phyloP scores from a whole-genome alignment of 2,329 filamentous ascomycete species.

The Penicillium janthinellum region DNA sequence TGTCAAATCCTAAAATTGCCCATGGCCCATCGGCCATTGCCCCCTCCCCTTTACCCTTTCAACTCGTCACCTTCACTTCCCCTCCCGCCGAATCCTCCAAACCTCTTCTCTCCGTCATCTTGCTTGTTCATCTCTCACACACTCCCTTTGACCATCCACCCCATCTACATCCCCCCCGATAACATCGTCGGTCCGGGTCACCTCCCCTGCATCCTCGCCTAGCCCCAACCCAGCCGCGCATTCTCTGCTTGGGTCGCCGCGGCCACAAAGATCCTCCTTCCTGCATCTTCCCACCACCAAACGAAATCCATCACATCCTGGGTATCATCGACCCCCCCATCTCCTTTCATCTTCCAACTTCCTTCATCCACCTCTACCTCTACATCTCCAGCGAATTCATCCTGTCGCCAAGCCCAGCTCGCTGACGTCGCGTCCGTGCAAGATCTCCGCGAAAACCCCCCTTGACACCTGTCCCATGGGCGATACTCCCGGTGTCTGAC shows the following conservation, averaged over 20 bases:
- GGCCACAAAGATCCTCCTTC: conserved; percentile 27
- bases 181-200: conserved; percentile 12
- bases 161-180: conserved; percentile 3
- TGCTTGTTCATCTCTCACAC: neutral
- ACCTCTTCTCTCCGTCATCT: conserved; percentile 5
- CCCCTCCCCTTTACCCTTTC: conserved; percentile 5
- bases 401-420: conserved; percentile 4
- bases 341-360: neutral
- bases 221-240: conserved; percentile 23
- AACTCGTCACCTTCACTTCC: conserved; percentile 2
- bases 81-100: neutral
- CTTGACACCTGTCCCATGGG: conserved; percentile 26
- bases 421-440: conserved; percentile 29
- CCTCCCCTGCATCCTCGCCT: conserved; percentile 28
- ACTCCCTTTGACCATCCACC: neutral
- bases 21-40: neutral
- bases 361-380: neutral
- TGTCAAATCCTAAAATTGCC: neutral
- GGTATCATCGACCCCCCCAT: conserved; percentile 21
- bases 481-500: conserved; percentile 10
- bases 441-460: conserved; percentile 14
- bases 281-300: conserved; percentile 31
- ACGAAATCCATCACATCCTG: conserved; percentile 23
- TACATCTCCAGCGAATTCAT: neutral
- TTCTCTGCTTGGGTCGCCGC: conserved; percentile 31